These are phyloP conservation scores for Monilinia polystroma DNA, from an alignment of 2,329 filamentous ascomycete genomes.

Conservation along the genomic window DNA sequence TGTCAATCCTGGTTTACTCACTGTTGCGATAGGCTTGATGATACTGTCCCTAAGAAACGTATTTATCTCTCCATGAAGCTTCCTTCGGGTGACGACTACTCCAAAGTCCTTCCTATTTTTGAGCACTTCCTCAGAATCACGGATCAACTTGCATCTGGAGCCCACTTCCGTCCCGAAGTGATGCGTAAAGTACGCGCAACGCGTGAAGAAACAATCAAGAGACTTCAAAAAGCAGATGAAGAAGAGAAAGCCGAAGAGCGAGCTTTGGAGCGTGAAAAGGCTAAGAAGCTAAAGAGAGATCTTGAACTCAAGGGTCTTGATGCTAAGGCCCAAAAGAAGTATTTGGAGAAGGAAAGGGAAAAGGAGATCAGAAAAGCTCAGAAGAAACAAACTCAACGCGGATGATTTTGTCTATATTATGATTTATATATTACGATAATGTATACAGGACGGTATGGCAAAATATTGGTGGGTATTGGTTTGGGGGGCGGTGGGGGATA, in stretches of 20 bases:
- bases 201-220: constrained; percentile 76
- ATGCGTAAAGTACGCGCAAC: constrained; percentile 76
- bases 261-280: constrained; percentile 66
- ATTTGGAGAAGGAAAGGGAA: constrained; percentile 75
- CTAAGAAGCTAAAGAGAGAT: constrained; percentile 88
- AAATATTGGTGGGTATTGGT: neutral
- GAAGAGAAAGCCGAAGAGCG: constrained; percentile 80
- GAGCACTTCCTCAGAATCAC: constrained; percentile 79
- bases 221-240: constrained; percentile 77
- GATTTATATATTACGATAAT: constrained; percentile 10
- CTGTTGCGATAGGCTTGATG: constrained; percentile 63
- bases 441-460: constrained; percentile 18
- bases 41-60: constrained; percentile 82
- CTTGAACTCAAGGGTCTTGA: constrained; percentile 73
- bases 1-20: constrained; percentile 12
- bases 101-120: constrained; percentile 70
- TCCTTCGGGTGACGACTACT: constrained; percentile 64
- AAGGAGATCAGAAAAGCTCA: constrained; percentile 64
- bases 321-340: constrained; percentile 84
- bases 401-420: constrained; percentile 18
- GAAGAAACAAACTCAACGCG: constrained; percentile 59
- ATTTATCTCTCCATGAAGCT: constrained; percentile 73
- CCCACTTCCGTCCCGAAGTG: constrained; percentile 88
- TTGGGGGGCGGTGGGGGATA: neutral
- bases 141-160: constrained; percentile 72